Evolutionary conservation across 768 basidiomycete species (phyloP).

Genomic region (Russula dissimulans): DNA sequence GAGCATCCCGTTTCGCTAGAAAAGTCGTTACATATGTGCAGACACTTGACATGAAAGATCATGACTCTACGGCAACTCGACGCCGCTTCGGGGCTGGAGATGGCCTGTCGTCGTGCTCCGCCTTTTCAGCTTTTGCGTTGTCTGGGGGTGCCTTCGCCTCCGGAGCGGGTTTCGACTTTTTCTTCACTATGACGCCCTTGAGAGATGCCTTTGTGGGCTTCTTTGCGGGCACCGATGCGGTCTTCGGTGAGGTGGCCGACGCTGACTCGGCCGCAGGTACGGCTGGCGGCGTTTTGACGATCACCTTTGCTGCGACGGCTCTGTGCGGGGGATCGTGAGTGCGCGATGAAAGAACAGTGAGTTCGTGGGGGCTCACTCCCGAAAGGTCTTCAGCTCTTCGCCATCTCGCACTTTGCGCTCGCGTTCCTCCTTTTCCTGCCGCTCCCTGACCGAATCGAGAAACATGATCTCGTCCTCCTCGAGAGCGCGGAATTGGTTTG

Average conservation of each 20-base stretch:
- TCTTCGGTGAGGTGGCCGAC: constrained; percentile 19
- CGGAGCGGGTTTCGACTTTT: constrained; percentile 42
- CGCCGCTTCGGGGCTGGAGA: constrained; percentile 42
- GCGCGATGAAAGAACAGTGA: not conserved
- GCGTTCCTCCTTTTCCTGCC: constrained; percentile 67
- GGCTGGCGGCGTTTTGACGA: constrained; percentile 31
- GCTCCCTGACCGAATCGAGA: constrained; percentile 71
- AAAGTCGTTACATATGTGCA: constrained; percentile 6
- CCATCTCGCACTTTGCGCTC: constrained; percentile 66
- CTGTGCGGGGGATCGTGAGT: constrained; percentile 27
- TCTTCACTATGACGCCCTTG: constrained; percentile 78
- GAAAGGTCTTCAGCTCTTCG: constrained; percentile 69
- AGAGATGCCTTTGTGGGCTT: constrained; percentile 59
- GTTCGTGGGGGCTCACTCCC: constrained; percentile 42
- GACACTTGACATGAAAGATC: constrained; percentile 10
- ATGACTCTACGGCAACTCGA: constrained; percentile 31
- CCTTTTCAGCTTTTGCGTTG: constrained; percentile 13
- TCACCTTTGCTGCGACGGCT: constrained; percentile 64
- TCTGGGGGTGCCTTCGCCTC: constrained; percentile 15
- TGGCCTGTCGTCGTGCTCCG: constrained; percentile 3
- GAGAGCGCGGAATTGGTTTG: constrained; percentile 81
- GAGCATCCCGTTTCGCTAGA: not conserved
- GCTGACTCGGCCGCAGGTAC: constrained; percentile 20
- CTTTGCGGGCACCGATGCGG: constrained; percentile 31
- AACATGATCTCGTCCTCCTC: constrained; percentile 90